Evolutionary conservation across 495 filamentous ascomycete species (phyloP).

Genomic region (Tuber umbilicatum): DNA sequence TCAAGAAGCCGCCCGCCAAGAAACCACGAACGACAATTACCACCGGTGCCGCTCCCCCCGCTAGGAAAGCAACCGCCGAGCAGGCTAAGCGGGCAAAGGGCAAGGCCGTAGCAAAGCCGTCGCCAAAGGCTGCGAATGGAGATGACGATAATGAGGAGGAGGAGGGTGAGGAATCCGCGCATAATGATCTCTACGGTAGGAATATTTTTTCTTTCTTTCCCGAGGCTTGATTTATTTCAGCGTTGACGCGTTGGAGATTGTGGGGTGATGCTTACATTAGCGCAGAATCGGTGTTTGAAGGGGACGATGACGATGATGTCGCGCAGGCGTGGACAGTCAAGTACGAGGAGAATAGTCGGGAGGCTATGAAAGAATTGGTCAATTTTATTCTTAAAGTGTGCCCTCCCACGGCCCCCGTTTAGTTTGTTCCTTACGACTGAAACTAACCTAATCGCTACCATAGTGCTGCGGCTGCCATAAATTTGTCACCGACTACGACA

Average conservation of each 20-base stretch:
- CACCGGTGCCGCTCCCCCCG: conserved; percentile 47
- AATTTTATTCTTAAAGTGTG: conserved; percentile 72
- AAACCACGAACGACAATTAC: conserved; percentile 66
- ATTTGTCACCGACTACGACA: conserved; percentile 66
- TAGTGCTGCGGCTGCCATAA: conserved; percentile 66
- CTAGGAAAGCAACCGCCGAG: conserved; percentile 42
- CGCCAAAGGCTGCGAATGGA: conserved; percentile 38
- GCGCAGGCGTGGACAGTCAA: conserved; percentile 70
- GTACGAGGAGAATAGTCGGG: conserved; percentile 61
- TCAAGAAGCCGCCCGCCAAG: conserved; percentile 61
- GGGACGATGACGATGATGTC: conserved; percentile 56
- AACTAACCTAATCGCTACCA: conserved; percentile 2
- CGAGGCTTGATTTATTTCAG: not conserved
- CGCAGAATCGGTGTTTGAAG: conserved; percentile 39
- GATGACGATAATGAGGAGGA: conserved; percentile 22
- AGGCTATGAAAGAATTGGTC: conserved; percentile 71
- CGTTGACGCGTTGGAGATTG: conserved; percentile 12
- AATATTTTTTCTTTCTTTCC: not conserved
- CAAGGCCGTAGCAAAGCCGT: conserved; percentile 33
- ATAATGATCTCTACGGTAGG: conserved; percentile 35
- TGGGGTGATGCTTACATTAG: conserved; percentile 33
- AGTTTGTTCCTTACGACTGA: not conserved
- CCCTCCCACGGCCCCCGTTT: too few species aligned
- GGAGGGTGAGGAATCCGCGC: conserved; percentile 9
- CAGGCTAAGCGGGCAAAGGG: conserved; percentile 24